Evolutionary conservation across 257 asterid genomes (phyloP).

Genomic region (Ballota nigra): DNA sequence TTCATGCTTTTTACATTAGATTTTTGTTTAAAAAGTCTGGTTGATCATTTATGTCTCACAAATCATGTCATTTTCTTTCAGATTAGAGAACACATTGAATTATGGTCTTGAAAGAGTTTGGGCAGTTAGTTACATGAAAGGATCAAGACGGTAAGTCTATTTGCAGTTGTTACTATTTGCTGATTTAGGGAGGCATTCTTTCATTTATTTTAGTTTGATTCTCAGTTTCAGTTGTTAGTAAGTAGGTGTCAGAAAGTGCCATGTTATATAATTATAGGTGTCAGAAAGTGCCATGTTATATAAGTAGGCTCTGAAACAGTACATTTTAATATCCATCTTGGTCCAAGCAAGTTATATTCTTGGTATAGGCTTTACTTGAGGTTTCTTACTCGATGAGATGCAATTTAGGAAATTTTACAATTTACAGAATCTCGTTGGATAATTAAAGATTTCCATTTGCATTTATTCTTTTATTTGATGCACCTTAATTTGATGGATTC

Average conservation of each 20-base stretch:
- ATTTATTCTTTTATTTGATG: slow-evolving; percentile 4
- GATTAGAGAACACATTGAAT: slow-evolving; percentile 92
- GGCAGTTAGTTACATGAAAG: slow-evolving; percentile 88
- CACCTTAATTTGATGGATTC: slow-evolving; percentile 23
- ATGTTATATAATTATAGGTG: slow-evolving; percentile 18
- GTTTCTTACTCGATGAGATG: slow-evolving; percentile 19
- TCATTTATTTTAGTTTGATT: slow-evolving; percentile 5
- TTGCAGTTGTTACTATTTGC: slow-evolving; percentile 11
- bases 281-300: slow-evolving; percentile 15
- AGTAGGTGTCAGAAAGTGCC: slow-evolving; percentile 8
- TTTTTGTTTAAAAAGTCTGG: slow-evolving; percentile 11
- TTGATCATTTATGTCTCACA: slow-evolving; percentile 23
- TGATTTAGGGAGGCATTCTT: slow-evolving; percentile 11
- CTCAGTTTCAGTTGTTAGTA: background rate
- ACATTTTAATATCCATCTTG: slow-evolving; percentile 2
- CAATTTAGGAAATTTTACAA: background rate
- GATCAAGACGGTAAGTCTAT: slow-evolving; percentile 80
- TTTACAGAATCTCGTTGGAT: slow-evolving; percentile 5
- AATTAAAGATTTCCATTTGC: background rate
- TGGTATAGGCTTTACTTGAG: background rate
- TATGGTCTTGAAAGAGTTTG: slow-evolving; percentile 99
- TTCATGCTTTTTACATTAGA: slow-evolving; percentile 1
- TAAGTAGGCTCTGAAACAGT: background rate
- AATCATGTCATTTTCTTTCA: slow-evolving; percentile 36
- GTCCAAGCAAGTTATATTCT: slow-evolving; percentile 10